Evolutionary conservation across 2,329 filamentous ascomycete species (phyloP), one percentile per base, ranked within the genome.

Genomic region (Periconia sp.): DNA sequence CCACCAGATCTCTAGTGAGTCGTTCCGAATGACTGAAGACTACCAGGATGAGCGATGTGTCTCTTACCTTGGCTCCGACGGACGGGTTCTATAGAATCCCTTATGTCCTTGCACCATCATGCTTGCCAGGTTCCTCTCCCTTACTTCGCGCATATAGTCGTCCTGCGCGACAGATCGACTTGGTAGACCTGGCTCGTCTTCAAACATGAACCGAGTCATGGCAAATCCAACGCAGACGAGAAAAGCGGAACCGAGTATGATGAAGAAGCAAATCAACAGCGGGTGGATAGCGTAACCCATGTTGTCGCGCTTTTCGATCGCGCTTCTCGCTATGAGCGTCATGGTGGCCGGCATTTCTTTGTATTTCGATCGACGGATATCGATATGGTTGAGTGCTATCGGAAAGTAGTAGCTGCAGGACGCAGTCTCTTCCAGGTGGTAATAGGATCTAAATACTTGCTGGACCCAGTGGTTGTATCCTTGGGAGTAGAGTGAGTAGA

Each of bases 101-200:
- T 15, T 21, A 4, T 23, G 10, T 12, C 19, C 36, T 17, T 50
- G 37, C 8, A 34, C 31, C 35, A 40, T 32, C 29, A 54, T 16
- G 4, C 18, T 25, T 4, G 43, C 42, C 50, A 60, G 48, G 31
- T 54, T 60, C 36, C 63, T 43, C 19, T 57, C 56, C 19, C 65
- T 40, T 4, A 67, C 61, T 34, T 66, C 57, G 11, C 57, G 37
- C 65, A 68, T 68, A 12, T 68, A 68, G n/a, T 54, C 52, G n/a
- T 61, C 56, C 36, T 68, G 65, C 21, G 58, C 59, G 12, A 52
- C 48, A 2, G 50, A 45, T 16, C 61, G 46, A 3, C 46, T 37
- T 19, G 30, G 46, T 5, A 15, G 22, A 1, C 35, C 34, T 7
- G 53, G 37, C 4, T 49, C 37, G 7, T 46, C 47, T 3, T 42